Evolutionary conservation across 306 rosid genomes (phyloP), one percentile per base, ranked within the genome.

Genomic region (Medicago arabica): DNA sequence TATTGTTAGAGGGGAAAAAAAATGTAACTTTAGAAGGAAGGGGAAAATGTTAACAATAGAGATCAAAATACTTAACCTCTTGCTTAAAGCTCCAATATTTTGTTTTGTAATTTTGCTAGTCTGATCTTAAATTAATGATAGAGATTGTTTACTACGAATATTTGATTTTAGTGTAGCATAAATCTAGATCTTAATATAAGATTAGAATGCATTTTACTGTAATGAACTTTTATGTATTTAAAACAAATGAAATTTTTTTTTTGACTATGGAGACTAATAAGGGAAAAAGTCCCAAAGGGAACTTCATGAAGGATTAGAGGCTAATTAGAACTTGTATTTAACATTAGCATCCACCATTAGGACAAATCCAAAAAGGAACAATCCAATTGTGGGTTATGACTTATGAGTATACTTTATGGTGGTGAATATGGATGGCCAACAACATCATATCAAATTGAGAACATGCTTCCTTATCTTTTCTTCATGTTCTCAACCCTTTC

Each of bases 401-500:
- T 46, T 46, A 46, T 46, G 51, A 46, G 91, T 82, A 69, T 81
- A 83, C 87, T 86, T 88, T 89, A 83, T 77, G 93, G 87, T 86
- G 90, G 86, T 83, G 86, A 82, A 78, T 80, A 78, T 83, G 75
- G 87, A 92, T 92, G 96, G 97, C 97, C 70, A 89, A 92, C 96
- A 92, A 18, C 85, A 92, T 92, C 79, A 92, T 92, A 72, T 81
- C 85, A 81, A 79, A 75, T 83, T 77, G 89, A 83, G 88, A 83
- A 85, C 87, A 74, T 76, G 85, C 88, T 84, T 85, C 88, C 95
- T 87, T 85, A 87, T 89, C 87, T 85, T 79, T 76, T 86, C 78
- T 80, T 84, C 86, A 70, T 40, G 61, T 75, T 83, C 86, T 86
- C 92, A 83, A 78, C 64, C 74, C 62, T 60, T 71, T 19, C 74